These are phyloP conservation scores for Grigorovia yakushimaensis DNA, from an alignment of 805 yeast species.

Conservation along the genomic window DNA sequence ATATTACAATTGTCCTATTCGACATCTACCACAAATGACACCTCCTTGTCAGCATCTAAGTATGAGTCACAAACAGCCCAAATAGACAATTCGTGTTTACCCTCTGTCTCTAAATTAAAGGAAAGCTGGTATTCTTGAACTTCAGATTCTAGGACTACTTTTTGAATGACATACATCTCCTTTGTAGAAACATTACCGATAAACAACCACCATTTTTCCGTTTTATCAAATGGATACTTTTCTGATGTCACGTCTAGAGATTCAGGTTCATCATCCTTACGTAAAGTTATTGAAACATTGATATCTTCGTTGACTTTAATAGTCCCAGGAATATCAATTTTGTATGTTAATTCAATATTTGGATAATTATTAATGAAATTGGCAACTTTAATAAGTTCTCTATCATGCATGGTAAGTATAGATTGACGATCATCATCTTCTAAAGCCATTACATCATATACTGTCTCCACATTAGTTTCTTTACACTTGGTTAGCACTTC, in stretches of 20 bases:
- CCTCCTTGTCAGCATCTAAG: slow-evolving; percentile 86
- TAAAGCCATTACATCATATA: slow-evolving; percentile 64
- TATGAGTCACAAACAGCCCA: slow-evolving; percentile 92
- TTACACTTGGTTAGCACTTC: slow-evolving; percentile 44
- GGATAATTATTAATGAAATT: slow-evolving; percentile 87
- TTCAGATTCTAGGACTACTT: slow-evolving; percentile 44
- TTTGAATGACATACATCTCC: slow-evolving; percentile 65
- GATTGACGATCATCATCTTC: slow-evolving; percentile 67
- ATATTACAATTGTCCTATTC: too few species aligned
- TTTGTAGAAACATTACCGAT: slow-evolving; percentile 55
- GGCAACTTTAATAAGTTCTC: slow-evolving; percentile 57
- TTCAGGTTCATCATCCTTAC: slow-evolving; percentile 72
- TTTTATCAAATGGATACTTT: slow-evolving; percentile 49
- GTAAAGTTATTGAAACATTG: slow-evolving; percentile 38
- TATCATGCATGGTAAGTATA: slow-evolving; percentile 45
- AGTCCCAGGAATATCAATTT: slow-evolving; percentile 34
- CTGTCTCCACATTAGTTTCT: slow-evolving; percentile 49
- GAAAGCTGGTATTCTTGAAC: slow-evolving; percentile 43
- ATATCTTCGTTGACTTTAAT: slow-evolving; percentile 41
- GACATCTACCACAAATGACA: slow-evolving; percentile 42
- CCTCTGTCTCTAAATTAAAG: slow-evolving; percentile 50
- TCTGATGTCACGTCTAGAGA: slow-evolving; percentile 51
- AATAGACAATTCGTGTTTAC: slow-evolving; percentile 50
- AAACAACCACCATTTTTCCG: slow-evolving; percentile 73
- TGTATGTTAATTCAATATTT: slow-evolving; percentile 59